Evolutionary conservation across 352 stramenopile species (phyloP), one percentile per base, ranked within the genome.

Genomic region (Peronospora tabacina): DNA sequence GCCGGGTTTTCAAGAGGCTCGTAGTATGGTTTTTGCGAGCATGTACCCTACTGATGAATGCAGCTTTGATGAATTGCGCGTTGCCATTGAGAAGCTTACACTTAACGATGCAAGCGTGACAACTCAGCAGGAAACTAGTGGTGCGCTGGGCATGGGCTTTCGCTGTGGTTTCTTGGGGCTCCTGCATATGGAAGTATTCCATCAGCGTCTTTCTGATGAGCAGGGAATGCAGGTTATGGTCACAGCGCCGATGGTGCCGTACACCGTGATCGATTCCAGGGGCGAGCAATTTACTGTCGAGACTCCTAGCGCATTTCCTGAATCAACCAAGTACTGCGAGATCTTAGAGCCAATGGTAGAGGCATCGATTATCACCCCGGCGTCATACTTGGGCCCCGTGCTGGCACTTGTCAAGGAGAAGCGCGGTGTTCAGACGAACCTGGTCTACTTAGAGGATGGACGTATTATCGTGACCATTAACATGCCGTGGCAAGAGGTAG

Each of bases 181-280:
- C 11, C 54, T 99, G 17, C 96, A 99, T 72, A 98, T 98, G 72
- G 96, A 99, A 66, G 95, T 94, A 19, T 99, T 99, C 65, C 89
- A 98, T 44, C 95, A 99, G 72, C 80, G 97, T 3, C 79, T 99
- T 3, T 77, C 82, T 37, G 94, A 99, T 62, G 97, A 99, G 66
- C 98, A 98, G 66, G 87, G 87, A 29, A 95, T 98, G 48, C 90
- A 98, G 38, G 96, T 99, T 16, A 76, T 99, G 15, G 93, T 98
- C 1, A 99, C 96, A 1, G 94, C 96, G 12, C 97, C 97, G 0
- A 98, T 98, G 69, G 96, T 99, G 37, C 95, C 96, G 22, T 99
- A 99, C 68, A 95, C 67, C n/a, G 74, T 93, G 35, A 87, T 90
- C 33, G 60, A 90, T 17, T 64, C 69, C 3, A 61, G 76, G 10